A percentile compares a stretch with the other conserved stretches of the same genome.
Conservation (phyloP, 257 asterid species). For the Echites panduratus region DNA sequence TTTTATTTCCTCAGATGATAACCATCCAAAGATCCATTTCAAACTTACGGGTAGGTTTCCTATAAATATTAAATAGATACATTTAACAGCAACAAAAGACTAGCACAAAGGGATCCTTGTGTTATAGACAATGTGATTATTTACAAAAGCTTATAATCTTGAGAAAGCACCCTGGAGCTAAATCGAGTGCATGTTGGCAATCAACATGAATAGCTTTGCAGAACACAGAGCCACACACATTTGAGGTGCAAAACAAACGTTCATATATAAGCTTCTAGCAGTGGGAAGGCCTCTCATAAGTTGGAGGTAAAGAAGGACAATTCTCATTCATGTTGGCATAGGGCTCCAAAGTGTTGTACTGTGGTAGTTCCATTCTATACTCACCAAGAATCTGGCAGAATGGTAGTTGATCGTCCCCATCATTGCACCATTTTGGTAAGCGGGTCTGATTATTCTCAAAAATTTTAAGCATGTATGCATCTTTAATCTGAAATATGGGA, state of each 20-base stretch:
- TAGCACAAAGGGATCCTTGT: background rate
- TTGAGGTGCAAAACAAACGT: background rate
- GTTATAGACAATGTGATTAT: background rate
- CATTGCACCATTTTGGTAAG: constrained; percentile 85
- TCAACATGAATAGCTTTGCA: background rate
- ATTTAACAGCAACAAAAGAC: background rate
- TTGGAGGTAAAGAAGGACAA: constrained; percentile 89
- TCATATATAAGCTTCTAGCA: constrained; percentile 33
- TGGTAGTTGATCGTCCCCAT: constrained; percentile 45
- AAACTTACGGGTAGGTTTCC: background rate
- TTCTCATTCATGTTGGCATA: constrained; percentile 88
- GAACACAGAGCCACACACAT: background rate
- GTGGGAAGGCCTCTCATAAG: constrained; percentile 63
- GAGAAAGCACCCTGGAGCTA: background rate
- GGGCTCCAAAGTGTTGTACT: constrained; percentile 71
- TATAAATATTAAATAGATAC: no score
- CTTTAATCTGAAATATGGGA: constrained; percentile 57
- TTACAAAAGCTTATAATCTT: constrained; percentile 7
- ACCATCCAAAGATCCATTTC: background rate
- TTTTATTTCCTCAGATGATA: background rate
- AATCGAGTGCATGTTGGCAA: background rate
- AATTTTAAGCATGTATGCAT: constrained; percentile 90
- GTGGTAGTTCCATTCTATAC: constrained; percentile 84
- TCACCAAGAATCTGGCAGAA: constrained; percentile 96
- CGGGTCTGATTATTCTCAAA: constrained; percentile 68